Conservation (phyloP, 164 flowering plant genomes). For the Taxillus chinensis region DNA sequence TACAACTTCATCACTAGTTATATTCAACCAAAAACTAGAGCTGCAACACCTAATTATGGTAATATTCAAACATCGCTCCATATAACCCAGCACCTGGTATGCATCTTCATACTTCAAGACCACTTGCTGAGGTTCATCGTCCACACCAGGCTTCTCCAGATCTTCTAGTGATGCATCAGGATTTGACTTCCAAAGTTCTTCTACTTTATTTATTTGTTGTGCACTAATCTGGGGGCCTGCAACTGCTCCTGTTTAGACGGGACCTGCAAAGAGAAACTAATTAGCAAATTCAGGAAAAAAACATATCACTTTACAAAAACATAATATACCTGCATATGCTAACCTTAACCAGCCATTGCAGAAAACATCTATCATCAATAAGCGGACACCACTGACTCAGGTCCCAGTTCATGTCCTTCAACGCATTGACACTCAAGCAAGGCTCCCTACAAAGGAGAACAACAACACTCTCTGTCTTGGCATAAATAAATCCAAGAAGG, state of each 20-base stretch:
- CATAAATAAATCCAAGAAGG: conserved; percentile 96
- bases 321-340: background rate
- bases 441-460: conserved; percentile 98
- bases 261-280: conserved; percentile 41
- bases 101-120: conserved; percentile 97
- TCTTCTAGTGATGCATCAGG: conserved; percentile 98
- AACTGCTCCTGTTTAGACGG: conserved; percentile 98
- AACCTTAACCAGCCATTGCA: conserved; percentile 99
- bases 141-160: conserved; percentile 99
- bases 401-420: conserved; percentile 99
- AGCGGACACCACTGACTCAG: conserved; percentile 99
- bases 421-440: conserved; percentile 84
- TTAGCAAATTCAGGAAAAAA: conserved; percentile 5
- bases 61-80: background rate
- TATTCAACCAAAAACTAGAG: background rate
- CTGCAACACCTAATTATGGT: background rate
- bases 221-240: conserved; percentile 98
- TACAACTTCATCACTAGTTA: background rate
- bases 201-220: conserved; percentile 96
- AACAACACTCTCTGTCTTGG: conserved; percentile 97
- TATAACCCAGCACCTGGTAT: conserved; percentile 55
- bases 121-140: conserved; percentile 98
- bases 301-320: conserved; percentile 1
- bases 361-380: conserved; percentile 96
- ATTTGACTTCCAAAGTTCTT: conserved; percentile 97